A percentile compares a stretch with the other conserved stretches of the same genome.
These are phyloP conservation scores for Chlamydomonas sp. DNA, from an alignment of 139 green algal genomes.

Conservation along the genomic window DNA sequence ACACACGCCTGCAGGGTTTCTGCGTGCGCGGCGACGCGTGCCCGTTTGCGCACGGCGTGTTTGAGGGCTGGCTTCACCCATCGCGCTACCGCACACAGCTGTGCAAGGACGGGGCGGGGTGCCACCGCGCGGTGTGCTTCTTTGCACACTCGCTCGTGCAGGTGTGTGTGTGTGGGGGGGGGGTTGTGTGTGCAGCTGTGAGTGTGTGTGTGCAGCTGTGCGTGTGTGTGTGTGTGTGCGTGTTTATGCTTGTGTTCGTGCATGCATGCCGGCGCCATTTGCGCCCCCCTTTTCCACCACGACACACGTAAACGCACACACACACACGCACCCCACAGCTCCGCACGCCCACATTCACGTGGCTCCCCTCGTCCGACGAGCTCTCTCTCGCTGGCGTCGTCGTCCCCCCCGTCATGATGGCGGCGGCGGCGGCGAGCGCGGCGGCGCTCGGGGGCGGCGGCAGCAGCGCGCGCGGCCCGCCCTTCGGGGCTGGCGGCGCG, in stretches of 20 bases:
- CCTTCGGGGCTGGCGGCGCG: not conserved
- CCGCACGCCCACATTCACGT: constrained; percentile 51
- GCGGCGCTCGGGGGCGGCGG: not conserved
- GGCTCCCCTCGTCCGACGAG: constrained; percentile 36
- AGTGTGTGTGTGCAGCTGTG: no score
- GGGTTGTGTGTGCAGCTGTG: no score
- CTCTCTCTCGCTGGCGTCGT: constrained; percentile 2
- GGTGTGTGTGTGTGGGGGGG: no score
- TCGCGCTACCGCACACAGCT: constrained; percentile 75
- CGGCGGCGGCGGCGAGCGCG: not conserved
- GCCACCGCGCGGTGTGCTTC: constrained; percentile 75
- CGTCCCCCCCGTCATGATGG: not conserved
- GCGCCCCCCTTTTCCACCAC: no score
- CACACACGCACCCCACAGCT: no score
- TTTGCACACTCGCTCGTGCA: constrained; percentile 71
- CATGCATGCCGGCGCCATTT: no score
- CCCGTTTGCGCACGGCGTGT: constrained; percentile 83
- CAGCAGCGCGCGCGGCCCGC: no score
- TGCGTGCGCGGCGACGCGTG: constrained; percentile 68
- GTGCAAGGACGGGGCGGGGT: constrained; percentile 74
- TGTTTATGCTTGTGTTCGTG: no score
- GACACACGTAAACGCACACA: no score
- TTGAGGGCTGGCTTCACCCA: constrained; percentile 88
- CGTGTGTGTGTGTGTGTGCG: no score
- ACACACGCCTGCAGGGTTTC: constrained; percentile 31